Conservation (phyloP, 257 asterid species). For the Gentiana straminea region DNA sequence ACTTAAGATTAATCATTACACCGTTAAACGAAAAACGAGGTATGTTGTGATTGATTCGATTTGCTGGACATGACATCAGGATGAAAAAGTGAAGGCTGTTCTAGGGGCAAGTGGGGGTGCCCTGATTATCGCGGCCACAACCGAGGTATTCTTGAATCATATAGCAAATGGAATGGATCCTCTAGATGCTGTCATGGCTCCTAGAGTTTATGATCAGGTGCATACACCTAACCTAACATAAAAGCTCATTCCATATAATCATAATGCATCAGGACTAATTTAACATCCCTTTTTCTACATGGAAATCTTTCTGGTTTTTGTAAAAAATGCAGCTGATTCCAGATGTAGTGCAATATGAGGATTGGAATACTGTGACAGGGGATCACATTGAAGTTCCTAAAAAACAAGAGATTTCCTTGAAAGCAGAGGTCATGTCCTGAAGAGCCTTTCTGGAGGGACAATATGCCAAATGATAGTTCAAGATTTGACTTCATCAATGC, state of each 20-base stretch:
- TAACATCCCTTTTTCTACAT: too few species aligned
- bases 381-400: conserved; percentile 41
- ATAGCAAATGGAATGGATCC: conserved; percentile 51
- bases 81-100: conserved; percentile 36
- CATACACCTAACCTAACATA: not conserved
- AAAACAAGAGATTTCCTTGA: conserved; percentile 21
- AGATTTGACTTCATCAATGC: conserved; percentile 15
- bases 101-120: conserved; percentile 68
- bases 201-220: conserved; percentile 63
- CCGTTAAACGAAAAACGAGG: too few species aligned
- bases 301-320: too few species aligned
- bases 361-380: conserved; percentile 57
- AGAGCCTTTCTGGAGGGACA: conserved; percentile 39
- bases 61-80: conserved; percentile 12
- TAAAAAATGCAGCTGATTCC: conserved; percentile 42
- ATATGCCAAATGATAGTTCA: conserved; percentile 50
- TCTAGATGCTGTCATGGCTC: conserved; percentile 45
- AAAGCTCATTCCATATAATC: too few species aligned
- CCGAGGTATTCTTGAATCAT: conserved; percentile 48
- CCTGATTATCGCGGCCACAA: conserved; percentile 34
- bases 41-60: not conserved
- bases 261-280: too few species aligned
- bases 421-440: conserved; percentile 45
- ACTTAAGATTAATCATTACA: not conserved
- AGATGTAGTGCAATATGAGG: conserved; percentile 43